Base-by-base conservation (phyloP, 176 grass and related monocot species). In the Phyllostachys edulis region DNA sequence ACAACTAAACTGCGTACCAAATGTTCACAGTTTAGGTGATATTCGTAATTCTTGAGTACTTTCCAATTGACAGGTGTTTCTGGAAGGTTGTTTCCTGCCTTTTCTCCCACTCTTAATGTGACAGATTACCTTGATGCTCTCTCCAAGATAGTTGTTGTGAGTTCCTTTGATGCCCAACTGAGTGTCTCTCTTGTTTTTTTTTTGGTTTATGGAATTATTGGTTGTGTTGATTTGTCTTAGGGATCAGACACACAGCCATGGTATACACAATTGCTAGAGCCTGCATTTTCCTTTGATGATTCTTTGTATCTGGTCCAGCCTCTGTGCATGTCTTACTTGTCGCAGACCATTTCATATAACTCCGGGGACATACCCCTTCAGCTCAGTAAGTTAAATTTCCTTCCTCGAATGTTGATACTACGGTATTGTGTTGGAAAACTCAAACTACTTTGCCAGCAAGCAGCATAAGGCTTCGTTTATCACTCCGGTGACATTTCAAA, bases 251-350 rank as follows among this genome's bases (percentile, higher is more conserved):
- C 91, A 14, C 57, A 36, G 27, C 88, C 87, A 38, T 69, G 45
- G 82, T 76, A 85, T 50, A 84, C 50, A 52, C 85, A 93, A 67
- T 87, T 91, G 87, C 42, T 95, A 45, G 93, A 98, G 50, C 96
- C 96, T 1, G 89, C 92, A 40, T 92, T 98, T 88, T 59, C 88
- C 73, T 82, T 82, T 75, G 75, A 69, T 4, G 72, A 84, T 73
- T 85, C 89, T 71, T 82, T 98, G 46, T 93, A 95, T 76, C 44
- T 91, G 16, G 20, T 98, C 40, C 92, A 98, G 85, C 76, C 93
- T 72, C 78, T 78, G 36, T 98, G 96, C 26, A 10, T 36, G 18
- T 82, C 91, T 32, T 85, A 63, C 78, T 60, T 80, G 60, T 91
- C 85, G 26, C 76, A 79, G 36, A 80, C 80, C 56, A 55, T 91